phyloP scores from a whole-genome alignment of 805 yeast genomes.

The Candida quercuum region DNA sequence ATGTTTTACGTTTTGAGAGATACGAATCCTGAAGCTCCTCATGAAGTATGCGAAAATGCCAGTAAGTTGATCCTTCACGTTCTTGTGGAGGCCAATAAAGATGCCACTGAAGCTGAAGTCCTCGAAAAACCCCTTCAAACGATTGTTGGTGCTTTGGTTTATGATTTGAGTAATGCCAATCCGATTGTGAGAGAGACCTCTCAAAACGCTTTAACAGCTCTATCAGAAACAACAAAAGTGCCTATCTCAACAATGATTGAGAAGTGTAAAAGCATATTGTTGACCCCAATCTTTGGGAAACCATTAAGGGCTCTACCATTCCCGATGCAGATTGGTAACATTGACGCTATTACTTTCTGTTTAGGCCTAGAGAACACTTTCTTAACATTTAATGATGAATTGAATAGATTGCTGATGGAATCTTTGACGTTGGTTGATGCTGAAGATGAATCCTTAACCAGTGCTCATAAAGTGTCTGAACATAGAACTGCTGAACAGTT shows the following conservation, averaged over 20 bases:
- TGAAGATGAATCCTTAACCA: slow-evolving; percentile 91
- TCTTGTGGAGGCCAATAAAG: slow-evolving; percentile 59
- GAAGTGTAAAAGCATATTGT: slow-evolving; percentile 74
- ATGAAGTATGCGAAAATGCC: slow-evolving; percentile 69
- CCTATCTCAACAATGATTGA: slow-evolving; percentile 72
- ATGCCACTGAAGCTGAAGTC: slow-evolving; percentile 55
- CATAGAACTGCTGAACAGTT: slow-evolving; percentile 85
- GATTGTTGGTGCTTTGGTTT: slow-evolving; percentile 82
- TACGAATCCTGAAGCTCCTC: slow-evolving; percentile 83
- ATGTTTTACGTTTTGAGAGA: slow-evolving; percentile 88
- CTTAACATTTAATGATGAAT: slow-evolving; percentile 81
- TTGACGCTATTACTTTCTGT: slow-evolving; percentile 94
- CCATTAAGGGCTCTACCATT: slow-evolving; percentile 96
- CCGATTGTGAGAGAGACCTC: slow-evolving; percentile 78
- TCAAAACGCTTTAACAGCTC: slow-evolving; percentile 57
- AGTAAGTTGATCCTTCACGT: slow-evolving; percentile 59
- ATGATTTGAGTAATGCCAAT: slow-evolving; percentile 88
- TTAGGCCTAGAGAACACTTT: slow-evolving; percentile 76
- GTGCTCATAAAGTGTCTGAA: slow-evolving; percentile 80
- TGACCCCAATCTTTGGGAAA: slow-evolving; percentile 94
- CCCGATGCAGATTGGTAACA: slow-evolving; percentile 98
- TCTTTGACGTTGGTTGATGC: slow-evolving; percentile 95
- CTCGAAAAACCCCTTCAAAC: slow-evolving; percentile 70
- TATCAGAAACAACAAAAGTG: slow-evolving; percentile 66
- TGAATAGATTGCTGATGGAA: slow-evolving; percentile 78